Conservation (phyloP, 1,139 yeast genomes). For the Nakaseomyces glabratus region DNA sequence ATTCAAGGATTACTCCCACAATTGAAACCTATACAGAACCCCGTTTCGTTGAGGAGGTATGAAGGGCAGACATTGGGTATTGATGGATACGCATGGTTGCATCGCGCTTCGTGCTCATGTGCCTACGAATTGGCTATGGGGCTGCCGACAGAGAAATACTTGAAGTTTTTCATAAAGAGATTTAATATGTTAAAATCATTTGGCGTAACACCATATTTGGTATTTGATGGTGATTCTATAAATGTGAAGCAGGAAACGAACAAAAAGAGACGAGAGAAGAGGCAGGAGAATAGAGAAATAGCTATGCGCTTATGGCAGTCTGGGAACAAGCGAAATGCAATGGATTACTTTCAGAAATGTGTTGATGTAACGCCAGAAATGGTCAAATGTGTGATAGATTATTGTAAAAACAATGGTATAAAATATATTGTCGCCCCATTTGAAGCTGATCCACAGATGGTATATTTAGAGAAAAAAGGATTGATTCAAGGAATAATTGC, state of each 20-base stretch:
- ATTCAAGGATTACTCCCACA: slow-evolving; percentile 69
- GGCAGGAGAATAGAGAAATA: slow-evolving; percentile 48
- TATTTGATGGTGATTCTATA: slow-evolving; percentile 85
- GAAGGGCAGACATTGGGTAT: slow-evolving; percentile 77
- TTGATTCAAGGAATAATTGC: slow-evolving; percentile 78
- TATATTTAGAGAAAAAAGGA: slow-evolving; percentile 69
- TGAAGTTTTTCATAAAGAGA: slow-evolving; percentile 50
- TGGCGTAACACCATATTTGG: slow-evolving; percentile 76
- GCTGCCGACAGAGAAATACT: slow-evolving; percentile 57
- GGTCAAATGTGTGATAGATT: slow-evolving; percentile 80
- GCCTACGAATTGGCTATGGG: slow-evolving; percentile 74
- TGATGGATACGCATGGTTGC: slow-evolving; percentile 96
- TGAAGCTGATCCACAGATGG: slow-evolving; percentile 98
- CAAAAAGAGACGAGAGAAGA: slow-evolving; percentile 44
- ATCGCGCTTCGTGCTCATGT: slow-evolving; percentile 74
- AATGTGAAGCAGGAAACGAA: slow-evolving; percentile 78
- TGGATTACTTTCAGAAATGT: slow-evolving; percentile 64
- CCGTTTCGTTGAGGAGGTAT: slow-evolving; percentile 49
- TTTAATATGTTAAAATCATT: slow-evolving; percentile 57
- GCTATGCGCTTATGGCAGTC: slow-evolving; percentile 43
- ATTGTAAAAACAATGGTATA: slow-evolving; percentile 50
- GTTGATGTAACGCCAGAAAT: slow-evolving; percentile 84
- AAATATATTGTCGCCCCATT: slow-evolving; percentile 90
- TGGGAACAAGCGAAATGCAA: slow-evolving; percentile 54
- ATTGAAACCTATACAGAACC: slow-evolving; percentile 62